A percentile compares a stretch with the other conserved stretches of the same genome.
These are phyloP conservation scores for Chaetomium fimeti DNA, from an alignment of 495 filamentous ascomycete genomes.

Conservation along the genomic window DNA sequence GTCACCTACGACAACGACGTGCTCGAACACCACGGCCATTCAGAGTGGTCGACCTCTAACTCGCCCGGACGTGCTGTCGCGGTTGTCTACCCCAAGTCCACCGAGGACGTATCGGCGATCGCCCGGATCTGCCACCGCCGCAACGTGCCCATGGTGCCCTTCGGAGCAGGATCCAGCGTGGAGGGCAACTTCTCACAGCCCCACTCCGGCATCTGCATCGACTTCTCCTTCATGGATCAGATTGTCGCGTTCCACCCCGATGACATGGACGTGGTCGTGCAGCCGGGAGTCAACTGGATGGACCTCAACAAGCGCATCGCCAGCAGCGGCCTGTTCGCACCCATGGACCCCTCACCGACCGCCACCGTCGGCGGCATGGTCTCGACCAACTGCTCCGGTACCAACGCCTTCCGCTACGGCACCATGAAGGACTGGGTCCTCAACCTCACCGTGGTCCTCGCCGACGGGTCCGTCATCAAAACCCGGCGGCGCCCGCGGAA, in stretches of 20 bases:
- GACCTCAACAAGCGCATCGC: slow-evolving; percentile 73
- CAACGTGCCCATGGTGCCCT: slow-evolving; percentile 80
- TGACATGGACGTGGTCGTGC: slow-evolving; percentile 88
- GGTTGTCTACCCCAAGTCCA: slow-evolving; percentile 68
- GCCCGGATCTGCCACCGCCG: slow-evolving; percentile 74
- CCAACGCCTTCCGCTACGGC: slow-evolving; percentile 75
- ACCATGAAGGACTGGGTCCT: slow-evolving; percentile 86
- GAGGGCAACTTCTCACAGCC: slow-evolving; percentile 86
- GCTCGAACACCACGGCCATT: slow-evolving; percentile 74
- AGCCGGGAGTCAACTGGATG: slow-evolving; percentile 84
- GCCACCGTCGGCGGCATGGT: slow-evolving; percentile 70
- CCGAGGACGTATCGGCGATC: slow-evolving; percentile 74
- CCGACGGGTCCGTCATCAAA: slow-evolving; percentile 74
- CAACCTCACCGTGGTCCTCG: slow-evolving; percentile 72
- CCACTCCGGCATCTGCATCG: slow-evolving; percentile 76
- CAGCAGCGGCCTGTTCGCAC: slow-evolving; percentile 76
- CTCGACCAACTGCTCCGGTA: slow-evolving; percentile 73
- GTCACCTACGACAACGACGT: slow-evolving; percentile 75
- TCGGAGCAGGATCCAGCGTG: slow-evolving; percentile 78
- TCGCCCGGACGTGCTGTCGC: slow-evolving; percentile 68
- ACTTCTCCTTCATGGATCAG: slow-evolving; percentile 79
- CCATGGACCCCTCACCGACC: slow-evolving; percentile 68
- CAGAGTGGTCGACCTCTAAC: slow-evolving; percentile 84
- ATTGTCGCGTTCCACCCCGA: slow-evolving; percentile 72
- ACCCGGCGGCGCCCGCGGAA: slow-evolving; percentile 70